These are phyloP conservation scores for Peronospora tabacina DNA, from an alignment of 352 stramenopile species.

Conservation along the genomic window DNA sequence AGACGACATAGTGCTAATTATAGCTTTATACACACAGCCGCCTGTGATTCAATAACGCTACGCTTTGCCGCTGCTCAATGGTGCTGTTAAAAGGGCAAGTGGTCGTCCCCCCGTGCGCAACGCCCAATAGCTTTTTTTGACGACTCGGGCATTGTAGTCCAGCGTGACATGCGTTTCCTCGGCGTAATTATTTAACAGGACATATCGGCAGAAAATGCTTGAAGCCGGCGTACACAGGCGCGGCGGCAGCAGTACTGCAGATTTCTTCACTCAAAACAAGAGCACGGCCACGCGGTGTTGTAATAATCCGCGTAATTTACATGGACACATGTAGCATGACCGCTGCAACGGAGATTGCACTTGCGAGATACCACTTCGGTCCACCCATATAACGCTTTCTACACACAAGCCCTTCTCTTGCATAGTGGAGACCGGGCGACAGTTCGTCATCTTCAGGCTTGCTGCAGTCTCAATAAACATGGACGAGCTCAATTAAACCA, in stretches of 20 bases:
- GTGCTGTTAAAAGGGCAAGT: not conserved
- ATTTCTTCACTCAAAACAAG: slow-evolving; percentile 10
- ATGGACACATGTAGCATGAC: not conserved
- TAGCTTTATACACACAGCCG: too few species aligned
- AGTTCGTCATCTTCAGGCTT: slow-evolving; percentile 22
- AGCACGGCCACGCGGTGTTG: slow-evolving; percentile 13
- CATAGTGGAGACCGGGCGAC: slow-evolving; percentile 2
- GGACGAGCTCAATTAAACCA: not conserved
- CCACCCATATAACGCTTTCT: slow-evolving; percentile 14
- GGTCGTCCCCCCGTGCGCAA: not conserved
- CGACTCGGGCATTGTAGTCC: not conserved
- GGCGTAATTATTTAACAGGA: slow-evolving; percentile 14
- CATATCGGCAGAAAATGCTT: slow-evolving; percentile 15
- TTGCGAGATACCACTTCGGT: slow-evolving; percentile 7
- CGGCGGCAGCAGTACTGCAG: not conserved
- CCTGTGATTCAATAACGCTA: too few species aligned
- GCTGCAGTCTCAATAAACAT: not conserved
- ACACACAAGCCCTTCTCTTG: slow-evolving; percentile 23
- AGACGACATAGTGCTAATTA: too few species aligned
- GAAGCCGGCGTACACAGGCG: not conserved
- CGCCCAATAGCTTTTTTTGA: not conserved
- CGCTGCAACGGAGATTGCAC: not conserved
- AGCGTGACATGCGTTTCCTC: slow-evolving; percentile 7
- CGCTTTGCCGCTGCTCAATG: too few species aligned
- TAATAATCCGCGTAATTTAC: not conserved